These are phyloP conservation scores for Pyrus bretschneideri DNA, from an alignment of 306 rosid genomes.

Conservation along the genomic window DNA sequence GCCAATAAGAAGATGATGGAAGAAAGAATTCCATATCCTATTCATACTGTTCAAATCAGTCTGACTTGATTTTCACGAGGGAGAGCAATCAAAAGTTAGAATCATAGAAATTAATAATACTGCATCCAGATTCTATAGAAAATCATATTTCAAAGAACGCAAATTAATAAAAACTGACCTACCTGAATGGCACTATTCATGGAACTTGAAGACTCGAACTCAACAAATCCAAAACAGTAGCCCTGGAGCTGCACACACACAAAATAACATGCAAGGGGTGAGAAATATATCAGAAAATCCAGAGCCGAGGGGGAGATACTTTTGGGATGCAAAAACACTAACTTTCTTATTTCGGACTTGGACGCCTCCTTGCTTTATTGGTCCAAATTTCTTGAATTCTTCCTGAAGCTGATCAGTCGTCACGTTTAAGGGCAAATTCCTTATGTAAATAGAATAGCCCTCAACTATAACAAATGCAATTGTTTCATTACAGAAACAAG, in stretches of 20 bases:
- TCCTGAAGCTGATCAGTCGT: constrained; percentile 46
- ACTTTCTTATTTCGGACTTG: constrained; percentile 74
- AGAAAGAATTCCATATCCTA: not conserved
- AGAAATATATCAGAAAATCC: constrained; percentile 14
- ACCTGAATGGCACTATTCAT: constrained; percentile 69
- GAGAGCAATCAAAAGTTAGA: not conserved
- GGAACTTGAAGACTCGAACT: constrained; percentile 48
- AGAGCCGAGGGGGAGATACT: not conserved
- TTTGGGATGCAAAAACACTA: constrained; percentile 10
- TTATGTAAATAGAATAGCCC: constrained; percentile 61
- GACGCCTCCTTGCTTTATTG: constrained; percentile 63
- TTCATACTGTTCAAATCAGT: not conserved
- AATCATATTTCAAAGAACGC: not conserved
- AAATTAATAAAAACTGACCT: constrained; percentile 9
- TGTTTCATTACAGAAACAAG: constrained; percentile 15
- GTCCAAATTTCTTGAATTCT: constrained; percentile 66
- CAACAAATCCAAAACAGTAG: constrained; percentile 78
- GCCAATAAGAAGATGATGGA: not conserved
- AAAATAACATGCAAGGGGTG: not conserved
- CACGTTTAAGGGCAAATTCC: constrained; percentile 53
- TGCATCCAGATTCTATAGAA: not conserved
- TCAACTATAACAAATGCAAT: constrained; percentile 33
- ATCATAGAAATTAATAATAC: not conserved
- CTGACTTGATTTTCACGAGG: not conserved
- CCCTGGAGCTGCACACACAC: constrained; percentile 56